These are phyloP conservation scores for Talaromyces ruber DNA, from an alignment of 495 filamentous ascomycete genomes.

Conservation along the genomic window DNA sequence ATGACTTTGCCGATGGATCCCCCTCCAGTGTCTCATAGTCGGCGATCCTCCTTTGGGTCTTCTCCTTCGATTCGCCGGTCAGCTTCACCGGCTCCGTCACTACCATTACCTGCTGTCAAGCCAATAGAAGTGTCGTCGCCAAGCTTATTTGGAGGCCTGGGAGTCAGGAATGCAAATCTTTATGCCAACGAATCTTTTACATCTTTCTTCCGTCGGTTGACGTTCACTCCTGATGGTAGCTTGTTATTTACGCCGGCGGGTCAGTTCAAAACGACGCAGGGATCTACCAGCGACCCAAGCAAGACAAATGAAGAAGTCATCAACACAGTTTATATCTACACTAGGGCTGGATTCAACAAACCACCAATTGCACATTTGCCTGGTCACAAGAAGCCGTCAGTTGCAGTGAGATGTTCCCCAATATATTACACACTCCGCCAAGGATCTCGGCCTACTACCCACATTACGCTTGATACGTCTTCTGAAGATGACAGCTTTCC, in stretches of 20 bases:
- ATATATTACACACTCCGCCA: slow-evolving; percentile 76
- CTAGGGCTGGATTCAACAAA: slow-evolving; percentile 90
- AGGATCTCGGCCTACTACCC: slow-evolving; percentile 57
- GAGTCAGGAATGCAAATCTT: slow-evolving; percentile 75
- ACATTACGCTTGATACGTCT: slow-evolving; percentile 91
- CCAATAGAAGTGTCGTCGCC: slow-evolving; percentile 83
- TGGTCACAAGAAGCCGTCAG: slow-evolving; percentile 96
- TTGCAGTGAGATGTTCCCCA: slow-evolving; percentile 91
- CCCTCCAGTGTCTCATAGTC: slow-evolving; percentile 81
- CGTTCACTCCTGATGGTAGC: slow-evolving; percentile 93
- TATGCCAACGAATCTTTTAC: slow-evolving; percentile 98
- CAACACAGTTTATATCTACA: slow-evolving; percentile 99
- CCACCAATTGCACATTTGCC: slow-evolving; percentile 96
- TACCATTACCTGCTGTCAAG: slow-evolving; percentile 95
- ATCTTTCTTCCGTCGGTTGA: slow-evolving; percentile 91
- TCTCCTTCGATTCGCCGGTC: slow-evolving; percentile 77
- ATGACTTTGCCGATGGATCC: slow-evolving; percentile 95
- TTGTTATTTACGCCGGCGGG: slow-evolving; percentile 93
- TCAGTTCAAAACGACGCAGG: slow-evolving; percentile 80
- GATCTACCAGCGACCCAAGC: slow-evolving; percentile 52
- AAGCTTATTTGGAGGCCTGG: slow-evolving; percentile 46
- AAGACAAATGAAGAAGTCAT: slow-evolving; percentile 77
- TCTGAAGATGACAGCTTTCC: slow-evolving; percentile 77
- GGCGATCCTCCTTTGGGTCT: slow-evolving; percentile 91
- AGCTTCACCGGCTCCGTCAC: slow-evolving; percentile 87